phyloP scores from a whole-genome alignment of 2,329 filamentous ascomycete genomes.

The Clonostachys rhizophaga region DNA sequence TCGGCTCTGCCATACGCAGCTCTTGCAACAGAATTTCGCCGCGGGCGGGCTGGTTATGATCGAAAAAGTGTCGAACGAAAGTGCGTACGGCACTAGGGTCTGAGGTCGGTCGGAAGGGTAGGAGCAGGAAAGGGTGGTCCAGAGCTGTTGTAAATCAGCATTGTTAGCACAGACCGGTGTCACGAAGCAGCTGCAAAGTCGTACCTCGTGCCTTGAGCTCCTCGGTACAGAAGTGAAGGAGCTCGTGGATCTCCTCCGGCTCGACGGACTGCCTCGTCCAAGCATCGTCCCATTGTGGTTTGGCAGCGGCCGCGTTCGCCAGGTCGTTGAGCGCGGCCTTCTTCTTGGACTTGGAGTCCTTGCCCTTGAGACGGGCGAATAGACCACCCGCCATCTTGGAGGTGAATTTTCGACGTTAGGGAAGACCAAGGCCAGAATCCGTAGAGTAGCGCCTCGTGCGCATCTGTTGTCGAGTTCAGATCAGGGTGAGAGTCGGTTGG shows the following conservation, averaged over 20 bases:
- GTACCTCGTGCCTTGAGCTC: constrained; percentile 94
- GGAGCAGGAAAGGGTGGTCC: constrained; percentile 84
- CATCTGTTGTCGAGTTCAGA: too few species aligned
- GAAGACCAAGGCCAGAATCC: too few species aligned
- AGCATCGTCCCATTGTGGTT: constrained; percentile 82
- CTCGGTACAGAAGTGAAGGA: constrained; percentile 77
- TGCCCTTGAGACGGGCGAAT: constrained; percentile 67
- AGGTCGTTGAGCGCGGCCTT: constrained; percentile 54
- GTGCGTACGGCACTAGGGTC: constrained; percentile 88
- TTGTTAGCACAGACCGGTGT: constrained; percentile 9
- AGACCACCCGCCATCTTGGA: constrained; percentile 46
- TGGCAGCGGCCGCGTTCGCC: constrained; percentile 50
- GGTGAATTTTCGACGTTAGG: not conserved
- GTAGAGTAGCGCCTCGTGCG: too few species aligned
- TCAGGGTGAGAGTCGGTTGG: too few species aligned
- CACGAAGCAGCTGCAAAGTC: constrained; percentile 17
- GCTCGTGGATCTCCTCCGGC: constrained; percentile 85
- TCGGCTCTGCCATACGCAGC: constrained; percentile 85
- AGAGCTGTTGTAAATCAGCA: constrained; percentile 52
- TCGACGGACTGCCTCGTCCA: constrained; percentile 80
- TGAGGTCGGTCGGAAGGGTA: constrained; percentile 90
- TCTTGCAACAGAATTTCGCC: constrained; percentile 78
- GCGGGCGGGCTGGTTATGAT: constrained; percentile 55
- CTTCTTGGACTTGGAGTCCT: constrained; percentile 63
- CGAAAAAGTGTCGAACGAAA: constrained; percentile 92